phyloP scores from a whole-genome alignment of 352 stramenopile species.

The Pythium biforme region DNA sequence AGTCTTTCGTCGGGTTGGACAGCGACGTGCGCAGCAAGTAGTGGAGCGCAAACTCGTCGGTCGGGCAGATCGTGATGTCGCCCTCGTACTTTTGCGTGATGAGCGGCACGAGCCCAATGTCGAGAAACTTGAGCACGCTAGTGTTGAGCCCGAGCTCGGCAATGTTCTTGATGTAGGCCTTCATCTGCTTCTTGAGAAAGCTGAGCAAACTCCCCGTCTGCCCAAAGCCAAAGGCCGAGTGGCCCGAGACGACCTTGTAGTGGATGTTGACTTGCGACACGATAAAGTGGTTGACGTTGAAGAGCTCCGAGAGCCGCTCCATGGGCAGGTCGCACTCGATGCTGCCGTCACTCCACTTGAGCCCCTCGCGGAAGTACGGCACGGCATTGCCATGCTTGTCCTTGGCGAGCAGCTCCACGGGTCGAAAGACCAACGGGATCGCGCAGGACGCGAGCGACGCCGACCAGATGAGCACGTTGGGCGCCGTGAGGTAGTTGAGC shows the following conservation, averaged over 20 bases:
- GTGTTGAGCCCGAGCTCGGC: slow-evolving; percentile 85
- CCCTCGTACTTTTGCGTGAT: slow-evolving; percentile 96
- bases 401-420: slow-evolving; percentile 95
- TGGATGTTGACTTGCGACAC: slow-evolving; percentile 93
- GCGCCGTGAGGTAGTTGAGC: slow-evolving; percentile 98
- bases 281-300: slow-evolving; percentile 99
- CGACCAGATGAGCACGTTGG: slow-evolving; percentile 98
- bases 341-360: slow-evolving; percentile 95
- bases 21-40: slow-evolving; percentile 80
- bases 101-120: slow-evolving; percentile 76
- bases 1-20: slow-evolving; percentile 69
- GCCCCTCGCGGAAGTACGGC: slow-evolving; percentile 72
- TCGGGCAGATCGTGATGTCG: slow-evolving; percentile 97
- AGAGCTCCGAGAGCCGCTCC: slow-evolving; percentile 94
- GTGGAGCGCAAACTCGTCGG: slow-evolving; percentile 84
- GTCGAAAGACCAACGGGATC: slow-evolving; percentile 94
- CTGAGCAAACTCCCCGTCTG: slow-evolving; percentile 85
- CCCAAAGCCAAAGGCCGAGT: slow-evolving; percentile 67
- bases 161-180: slow-evolving; percentile 88
- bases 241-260: slow-evolving; percentile 80
- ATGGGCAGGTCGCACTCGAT: slow-evolving; percentile 95
- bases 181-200: slow-evolving; percentile 96
- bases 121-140: slow-evolving; percentile 79
- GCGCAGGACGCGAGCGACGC: slow-evolving; percentile 94
- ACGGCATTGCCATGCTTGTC: slow-evolving; percentile 85